Base-by-base conservation (phyloP, 352 stramenopile species). In the Pythium sukuiense region DNA sequence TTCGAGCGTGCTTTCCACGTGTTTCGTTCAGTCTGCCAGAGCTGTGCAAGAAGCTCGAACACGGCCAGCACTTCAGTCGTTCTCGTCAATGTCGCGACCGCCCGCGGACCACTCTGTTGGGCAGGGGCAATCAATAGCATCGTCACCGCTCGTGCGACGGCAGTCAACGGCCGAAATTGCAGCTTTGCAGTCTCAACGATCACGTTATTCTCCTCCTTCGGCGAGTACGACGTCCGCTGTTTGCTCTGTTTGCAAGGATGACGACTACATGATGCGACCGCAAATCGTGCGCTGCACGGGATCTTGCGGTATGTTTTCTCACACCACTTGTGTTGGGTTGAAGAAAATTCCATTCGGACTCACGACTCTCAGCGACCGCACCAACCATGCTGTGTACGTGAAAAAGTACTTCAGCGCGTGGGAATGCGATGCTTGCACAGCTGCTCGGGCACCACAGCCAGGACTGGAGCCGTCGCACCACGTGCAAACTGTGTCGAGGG, bases 371-470 rank as follows among this genome's bases (percentile, higher is more conserved):
- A 93, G 80, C 59, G 86, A 95, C 59, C 77, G 86, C 24, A 91
- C 85, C 12, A 93, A 95, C 50, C 86, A 93, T 57, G 69, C 66
- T 8, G 76, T 88, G 4, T 95, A 95, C 39, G 72, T 93, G 8
- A 92, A 89, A 56, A 95, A 95, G 67, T 93, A 90, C 69, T 93
- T 95, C 33, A 88, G 75, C 26, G 74, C 67, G 0, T 95, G 86
- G 86, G 77, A 88, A 54, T 95, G 86, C 52, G 74, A 91, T 56
- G 61, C 62, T 1, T 95, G 86, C 26, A 55, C 71, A 13, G 59
- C 77, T 14, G 16, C 41, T 12, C 46, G 46, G 11, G 7, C 26
- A 2, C 13, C 26, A 55, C n/a, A 14, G 16, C 32, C 33, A n/a
- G 20, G 26, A 5, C 26, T n/a, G 11, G 26, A 14, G 33, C 26